Base-by-base conservation (phyloP, 2,329 filamentous ascomycete genomes). In the Pseudogymnoascus sp. region DNA sequence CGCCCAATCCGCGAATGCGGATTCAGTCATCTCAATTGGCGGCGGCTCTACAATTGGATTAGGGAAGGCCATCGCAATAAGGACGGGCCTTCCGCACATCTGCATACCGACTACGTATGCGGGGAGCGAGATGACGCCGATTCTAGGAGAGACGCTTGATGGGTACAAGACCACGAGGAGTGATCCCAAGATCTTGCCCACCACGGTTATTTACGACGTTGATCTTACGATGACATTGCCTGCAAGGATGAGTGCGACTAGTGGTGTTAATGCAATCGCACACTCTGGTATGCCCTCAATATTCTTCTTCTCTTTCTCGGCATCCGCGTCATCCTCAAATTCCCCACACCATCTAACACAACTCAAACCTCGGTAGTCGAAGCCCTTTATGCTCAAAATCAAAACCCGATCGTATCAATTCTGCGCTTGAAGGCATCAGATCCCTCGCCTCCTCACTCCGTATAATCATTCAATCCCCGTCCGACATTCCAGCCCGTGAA, bases 191-290 rank as follows among this genome's bases (percentile, higher is more conserved):
- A 86, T 88, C 62, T 73, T 87, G 22, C 85, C 85, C 0, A 78
- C 77, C 0, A 82, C 80, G 0, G 85, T 88, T 3, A 83, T 89
- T 38, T 88, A 88, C 70, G 85, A 88, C 74, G 83, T 86, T 16
- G 79, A 86, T 68, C 73, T 87, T 62, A 87, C 85, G 0, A 78
- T 85, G 78, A 83, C 80, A 1, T 74, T 88, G 24, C 84, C 85
- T 0, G 69, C 73, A 2, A 72, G 70, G 0, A 75, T 85, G 71
- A 84, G 79, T 66, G 79, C 81, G 2, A 84, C 80, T 0, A 87
- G 84, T 64, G 85, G 85, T 53, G 78, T 88, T 56, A 88, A 88
- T 70, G 85, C 86, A 0, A 85, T 88, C 72, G 85, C 86, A 2
- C 86, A 88, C 6, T 38, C 35, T 6, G 35, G 35, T 38, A 38